phyloP scores from a whole-genome alignment of 73 alveolate species.

The Paraurostyla sp. region DNA sequence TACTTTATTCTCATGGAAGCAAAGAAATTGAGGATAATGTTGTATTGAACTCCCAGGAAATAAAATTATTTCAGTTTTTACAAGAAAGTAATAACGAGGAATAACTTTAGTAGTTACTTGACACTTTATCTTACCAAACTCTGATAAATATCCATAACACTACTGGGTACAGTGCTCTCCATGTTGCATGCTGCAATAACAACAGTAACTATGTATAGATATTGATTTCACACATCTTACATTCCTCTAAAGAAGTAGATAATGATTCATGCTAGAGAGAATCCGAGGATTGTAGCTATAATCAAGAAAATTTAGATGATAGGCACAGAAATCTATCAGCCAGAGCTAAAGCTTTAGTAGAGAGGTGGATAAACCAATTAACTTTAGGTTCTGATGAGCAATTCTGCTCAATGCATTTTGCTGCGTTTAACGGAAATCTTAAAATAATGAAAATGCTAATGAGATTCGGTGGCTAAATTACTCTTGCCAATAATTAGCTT shows the following conservation, averaged over 20 bases:
- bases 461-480: conserved; percentile 40
- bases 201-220: neutral
- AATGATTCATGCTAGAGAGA: conserved; percentile 32
- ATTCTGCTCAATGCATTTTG: conserved; percentile 61
- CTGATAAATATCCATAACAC: conserved; percentile 20
- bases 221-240: neutral
- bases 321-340: neutral
- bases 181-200: conserved; percentile 56
- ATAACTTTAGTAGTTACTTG: neutral
- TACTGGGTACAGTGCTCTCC: conserved; percentile 45
- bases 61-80: neutral
- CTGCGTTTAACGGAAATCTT: conserved; percentile 59
- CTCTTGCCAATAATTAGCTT: neutral
- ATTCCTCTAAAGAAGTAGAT: neutral
- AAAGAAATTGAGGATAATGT: conserved; percentile 1
- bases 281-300: neutral
- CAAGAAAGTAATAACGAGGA: conserved; percentile 11
- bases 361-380: conserved; percentile 20
- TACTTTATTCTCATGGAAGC: neutral
- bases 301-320: neutral
- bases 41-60: neutral
- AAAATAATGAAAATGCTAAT: neutral
- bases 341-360: neutral
- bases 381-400: conserved; percentile 25
- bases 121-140: neutral